A percentile compares a stretch with the other conserved stretches of the same genome.
Conservation (phyloP, 139 green algal genomes). For the Chlamydomonas sphaeroides region DNA sequence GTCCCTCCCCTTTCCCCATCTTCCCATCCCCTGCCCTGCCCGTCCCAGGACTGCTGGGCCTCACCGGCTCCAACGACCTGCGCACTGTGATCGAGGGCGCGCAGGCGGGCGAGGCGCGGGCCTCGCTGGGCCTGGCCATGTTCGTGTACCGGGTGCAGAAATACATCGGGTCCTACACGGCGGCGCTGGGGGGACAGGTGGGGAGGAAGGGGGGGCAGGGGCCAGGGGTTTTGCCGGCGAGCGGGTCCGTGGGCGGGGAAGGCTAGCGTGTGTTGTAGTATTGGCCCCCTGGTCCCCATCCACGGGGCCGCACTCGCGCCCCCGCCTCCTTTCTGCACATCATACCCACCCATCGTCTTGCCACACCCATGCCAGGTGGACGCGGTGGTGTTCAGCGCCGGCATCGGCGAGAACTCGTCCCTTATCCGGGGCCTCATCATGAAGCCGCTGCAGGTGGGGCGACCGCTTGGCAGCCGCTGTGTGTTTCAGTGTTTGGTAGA, state of each 20-base stretch:
- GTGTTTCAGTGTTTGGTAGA: too few relatives aligned
- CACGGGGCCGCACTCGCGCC: too few relatives aligned
- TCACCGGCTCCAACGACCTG: conserved; percentile 76
- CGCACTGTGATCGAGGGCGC: conserved; percentile 65
- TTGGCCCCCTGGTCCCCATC: too few relatives aligned
- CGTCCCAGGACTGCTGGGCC: conserved; percentile 61
- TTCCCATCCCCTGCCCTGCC: not conserved
- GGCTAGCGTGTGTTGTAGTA: too few relatives aligned
- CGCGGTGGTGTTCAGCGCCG: conserved; percentile 89
- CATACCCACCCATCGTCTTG: too few relatives aligned
- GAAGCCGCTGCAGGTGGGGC: conserved; percentile 63
- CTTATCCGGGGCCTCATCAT: conserved; percentile 63
- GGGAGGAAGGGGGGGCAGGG: too few relatives aligned
- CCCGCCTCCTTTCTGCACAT: too few relatives aligned
- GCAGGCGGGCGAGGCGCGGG: conserved; percentile 55
- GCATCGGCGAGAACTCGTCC: conserved; percentile 80
- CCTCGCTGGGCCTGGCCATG: conserved; percentile 81
- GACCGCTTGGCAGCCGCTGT: too few relatives aligned
- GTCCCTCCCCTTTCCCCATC: not conserved
- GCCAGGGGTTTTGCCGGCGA: too few relatives aligned
- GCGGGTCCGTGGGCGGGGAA: too few relatives aligned
- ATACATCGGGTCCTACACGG: conserved; percentile 88
- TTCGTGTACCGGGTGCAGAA: conserved; percentile 86
- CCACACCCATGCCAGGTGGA: conserved; percentile 68
- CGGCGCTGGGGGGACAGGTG: conserved; percentile 74